These are phyloP conservation scores for Asclepias syriaca DNA, from an alignment of 257 asterid genomes.

Conservation along the genomic window DNA sequence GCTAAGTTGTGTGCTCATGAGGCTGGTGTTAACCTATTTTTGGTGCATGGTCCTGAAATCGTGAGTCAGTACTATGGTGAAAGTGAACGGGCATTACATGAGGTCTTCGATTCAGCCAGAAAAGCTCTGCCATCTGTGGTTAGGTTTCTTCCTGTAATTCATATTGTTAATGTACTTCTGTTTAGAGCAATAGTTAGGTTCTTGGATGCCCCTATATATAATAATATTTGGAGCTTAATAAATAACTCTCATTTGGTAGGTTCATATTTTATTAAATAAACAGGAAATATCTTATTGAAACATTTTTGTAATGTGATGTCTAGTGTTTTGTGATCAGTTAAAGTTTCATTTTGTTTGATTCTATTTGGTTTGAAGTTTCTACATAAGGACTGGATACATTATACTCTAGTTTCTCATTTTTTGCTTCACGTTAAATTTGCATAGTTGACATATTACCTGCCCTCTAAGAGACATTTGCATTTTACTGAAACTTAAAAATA, in stretches of 20 bases:
- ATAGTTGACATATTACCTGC: not conserved
- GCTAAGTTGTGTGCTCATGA: constrained; percentile 65
- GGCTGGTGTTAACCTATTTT: constrained; percentile 76
- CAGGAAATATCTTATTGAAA: not conserved
- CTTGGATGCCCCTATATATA: not conserved
- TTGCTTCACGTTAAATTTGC: not conserved
- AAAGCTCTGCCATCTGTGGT: constrained; percentile 90
- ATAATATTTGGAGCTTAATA: not conserved
- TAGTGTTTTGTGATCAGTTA: not conserved
- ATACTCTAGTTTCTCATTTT: not conserved
- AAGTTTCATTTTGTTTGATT: not conserved
- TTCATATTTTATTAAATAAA: not conserved
- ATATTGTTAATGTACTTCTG: not conserved
- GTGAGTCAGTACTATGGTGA: constrained; percentile 78
- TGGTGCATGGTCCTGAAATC: constrained; percentile 90
- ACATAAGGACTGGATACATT: not conserved
- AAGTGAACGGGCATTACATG: constrained; percentile 82
- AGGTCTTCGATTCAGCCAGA: constrained; percentile 73
- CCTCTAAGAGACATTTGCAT: not conserved
- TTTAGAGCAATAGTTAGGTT: not conserved
- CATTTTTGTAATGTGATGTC: not conserved
- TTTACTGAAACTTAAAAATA: constrained; percentile 2
- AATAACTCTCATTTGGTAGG: not conserved
- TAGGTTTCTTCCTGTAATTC: constrained; percentile 22
- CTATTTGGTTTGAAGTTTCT: not conserved